Evolutionary conservation across 2,329 filamentous ascomycete species (phyloP), one percentile per base, ranked within the genome.

Genomic region (Apiospora hydei): DNA sequence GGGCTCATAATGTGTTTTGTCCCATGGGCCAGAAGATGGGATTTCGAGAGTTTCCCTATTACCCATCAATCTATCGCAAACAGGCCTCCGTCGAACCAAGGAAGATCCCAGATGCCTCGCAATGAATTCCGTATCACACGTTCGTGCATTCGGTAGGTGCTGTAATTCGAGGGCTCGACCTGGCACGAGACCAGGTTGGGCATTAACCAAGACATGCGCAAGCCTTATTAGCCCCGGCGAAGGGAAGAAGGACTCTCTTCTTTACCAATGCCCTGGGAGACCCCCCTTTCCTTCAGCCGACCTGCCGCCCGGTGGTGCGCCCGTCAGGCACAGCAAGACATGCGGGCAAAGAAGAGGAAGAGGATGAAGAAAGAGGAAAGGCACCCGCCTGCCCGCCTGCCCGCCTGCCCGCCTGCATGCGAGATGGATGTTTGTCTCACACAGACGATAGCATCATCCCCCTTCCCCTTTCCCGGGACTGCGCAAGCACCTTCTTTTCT

Each of bases 341-440:
- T 10, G 49, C 49, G 14, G 11, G 10, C 51, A 57, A n/a, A 30
- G 21, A 30, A 30, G 13, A 26, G 10, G 49, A 14, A 21, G n/a
- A 24, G 21, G n/a, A 21, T 6, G 26, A 11, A 6, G 34, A 41
- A 24, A 4, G n/a, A 64, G 10, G n/a, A 64, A 64, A 64, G 57
- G 57, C 57, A 64, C 57, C 57, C 57, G 57, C 34, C 18, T 64
- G 57, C 26, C 26, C 26, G 14, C 57, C 30, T 64, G 38, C 57
- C 57, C 57, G 57, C 34, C 18, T 64, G 57, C 26, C 26, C 26
- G 14, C 57, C 30, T 64, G 38, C 57, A 41, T 41, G 14, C 1
- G 34, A 41, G 57, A 41, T 64, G 34, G 57, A 64, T 38, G 57
- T 16, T 64, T 64, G 57, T 64, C 57, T 64, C 57, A 64, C 57